Conservation (phyloP, 2,329 filamentous ascomycete species). For the Alternaria sp. region DNA sequence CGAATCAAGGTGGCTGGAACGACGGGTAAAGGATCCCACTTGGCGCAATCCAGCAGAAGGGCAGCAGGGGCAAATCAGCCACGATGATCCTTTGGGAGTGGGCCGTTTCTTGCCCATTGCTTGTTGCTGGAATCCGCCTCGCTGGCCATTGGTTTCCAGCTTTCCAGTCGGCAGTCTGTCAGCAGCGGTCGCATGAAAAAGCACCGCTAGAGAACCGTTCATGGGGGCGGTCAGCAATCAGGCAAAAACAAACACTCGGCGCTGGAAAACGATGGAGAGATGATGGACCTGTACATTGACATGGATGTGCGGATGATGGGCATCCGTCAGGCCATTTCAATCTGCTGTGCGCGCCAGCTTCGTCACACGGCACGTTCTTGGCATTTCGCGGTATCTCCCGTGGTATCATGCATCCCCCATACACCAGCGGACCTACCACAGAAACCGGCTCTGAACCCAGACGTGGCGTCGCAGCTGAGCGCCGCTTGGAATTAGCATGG, state of each 20-base stretch:
- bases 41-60: slow-evolving; percentile 19
- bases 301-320: slow-evolving; percentile 10
- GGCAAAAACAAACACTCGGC: not conserved
- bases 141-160: slow-evolving; percentile 33
- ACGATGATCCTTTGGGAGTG: slow-evolving; percentile 19
- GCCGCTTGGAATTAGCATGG: slow-evolving; percentile 7
- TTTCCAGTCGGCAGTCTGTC: slow-evolving; percentile 13
- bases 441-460: slow-evolving; percentile 3
- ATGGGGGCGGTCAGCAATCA: slow-evolving; percentile 4
- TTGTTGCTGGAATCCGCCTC: slow-evolving; percentile 21
- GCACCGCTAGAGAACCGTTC: slow-evolving; percentile 13
- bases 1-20: slow-evolving; percentile 19
- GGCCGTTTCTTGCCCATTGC: slow-evolving; percentile 19
- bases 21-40: slow-evolving; percentile 15
- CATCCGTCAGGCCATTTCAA: slow-evolving; percentile 34
- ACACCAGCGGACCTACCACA: slow-evolving; percentile 6
- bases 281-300: not conserved
- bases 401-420: slow-evolving; percentile 12
- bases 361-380: slow-evolving; percentile 27
- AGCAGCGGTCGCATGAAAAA: slow-evolving; percentile 20
- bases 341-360: slow-evolving; percentile 23
- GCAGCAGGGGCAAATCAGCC: slow-evolving; percentile 17
- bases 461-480: not conserved
- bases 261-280: not conserved
- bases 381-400: slow-evolving; percentile 7